Base-by-base conservation (phyloP, 1,284 basidiomycete genomes). In the Fomes fomentarius region DNA sequence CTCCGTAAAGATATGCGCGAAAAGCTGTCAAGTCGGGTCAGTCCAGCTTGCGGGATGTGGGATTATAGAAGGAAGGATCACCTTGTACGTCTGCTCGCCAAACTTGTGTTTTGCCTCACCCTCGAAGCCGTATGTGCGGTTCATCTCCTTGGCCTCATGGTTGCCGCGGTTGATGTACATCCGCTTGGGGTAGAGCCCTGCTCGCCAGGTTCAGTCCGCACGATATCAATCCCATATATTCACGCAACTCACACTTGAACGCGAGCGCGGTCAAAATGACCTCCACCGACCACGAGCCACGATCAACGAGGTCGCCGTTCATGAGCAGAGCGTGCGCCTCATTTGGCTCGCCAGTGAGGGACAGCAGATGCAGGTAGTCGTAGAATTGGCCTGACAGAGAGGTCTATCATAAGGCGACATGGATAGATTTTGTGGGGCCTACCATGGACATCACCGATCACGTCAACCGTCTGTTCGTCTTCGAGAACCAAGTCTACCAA, bases 201-300 rank as follows among this genome's bases (percentile, higher is more conserved):
- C 31, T 15, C 54, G 56, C 22, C 24, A 57, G 37, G 60, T 45
- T 58, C 47, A 51, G 47, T 38, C 54, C 31, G 4, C 33, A 43
- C 35, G 31, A 54, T 30, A 3, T n/a, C 11, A 17, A 35, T 11
- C 25, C n/a, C 21, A 15, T 7, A 24, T 2, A 11, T 43, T 14
- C 14, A 30, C n/a, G 46, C 38, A 24, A 68, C 84, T 66, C 63
- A 88, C 96, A 99, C 80, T 99, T 99, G 77, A 92, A 98, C 5
- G 96, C 94, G 68, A 99, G 93, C 2, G 96, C 87, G 9, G 92
- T 91, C 57, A 99, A 74, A 50, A 96, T 95, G 53, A 98, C 96
- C 74, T 99, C 97, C 55, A 98, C 91, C 10, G 93, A 94, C 96
- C 96, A 98, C 30, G 92, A 95, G 14, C 96, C 97, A 57, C 97